Base-by-base conservation (phyloP, 352 stramenopile species). In the Albugo candida region DNA sequence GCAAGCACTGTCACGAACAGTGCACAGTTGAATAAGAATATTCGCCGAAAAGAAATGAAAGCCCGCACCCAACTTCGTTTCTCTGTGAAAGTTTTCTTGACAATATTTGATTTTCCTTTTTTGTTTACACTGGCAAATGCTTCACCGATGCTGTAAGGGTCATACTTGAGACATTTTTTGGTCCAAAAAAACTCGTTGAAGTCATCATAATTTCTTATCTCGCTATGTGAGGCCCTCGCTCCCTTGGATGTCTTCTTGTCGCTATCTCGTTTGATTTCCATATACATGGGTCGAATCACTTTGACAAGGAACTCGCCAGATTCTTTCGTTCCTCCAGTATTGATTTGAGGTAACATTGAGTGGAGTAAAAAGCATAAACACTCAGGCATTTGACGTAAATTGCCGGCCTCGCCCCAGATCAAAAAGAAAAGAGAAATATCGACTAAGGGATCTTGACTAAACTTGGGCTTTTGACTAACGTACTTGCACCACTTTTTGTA, bases 151-250 rank as follows among this genome's bases (percentile, higher is more conserved):
- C 47, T 75, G 35, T 60, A 67, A 11, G 57, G 45, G 47, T 83
- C 80, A 58, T 65, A 87, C 58, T 84, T 86, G 35, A 91, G 52
- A 36, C 74, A 87, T 48, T 85, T 87, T 48, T 87, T 87, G 45
- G 50, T 81, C 77, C 77, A 91, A 53, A 91, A 91, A 38, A 87
- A 91, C 60, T 91, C 77, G 56, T 91, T 91, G 42, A 91, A 91
- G 47, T 91, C 77, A 38, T 91, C 77, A 54, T 91, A 91, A 59
- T 87, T 87, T 13, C 77, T 72, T 36, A 91, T 86, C 48, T 91
- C 68, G 8, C 54, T 41, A 52, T 91, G 77, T 12, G 72, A 50
- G 10, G 77, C 74, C 5, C 77, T 72, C 11, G 68, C 69, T 13
- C 77, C 77, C 52, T 86, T 77, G 8, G 68, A 58, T 5, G 77